Conservation (phyloP, 2,329 filamentous ascomycete species). For the Penicillium sp. region DNA sequence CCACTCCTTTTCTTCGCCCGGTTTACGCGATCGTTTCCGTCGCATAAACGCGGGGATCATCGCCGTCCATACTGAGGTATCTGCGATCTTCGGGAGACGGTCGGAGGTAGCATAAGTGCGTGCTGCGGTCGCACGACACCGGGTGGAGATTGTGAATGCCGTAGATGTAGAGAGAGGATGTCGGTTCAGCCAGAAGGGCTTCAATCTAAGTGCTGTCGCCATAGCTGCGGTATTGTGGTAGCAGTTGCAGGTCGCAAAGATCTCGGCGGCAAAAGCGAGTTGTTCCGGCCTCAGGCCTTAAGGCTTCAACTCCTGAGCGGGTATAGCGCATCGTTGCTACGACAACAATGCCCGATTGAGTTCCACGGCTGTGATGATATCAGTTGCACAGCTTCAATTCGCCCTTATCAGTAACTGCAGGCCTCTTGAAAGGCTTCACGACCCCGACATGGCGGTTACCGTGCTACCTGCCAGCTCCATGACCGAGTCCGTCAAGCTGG, state of each 20-base stretch:
- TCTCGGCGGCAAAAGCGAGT: conserved; percentile 5
- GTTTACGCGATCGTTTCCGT: conserved; percentile 31
- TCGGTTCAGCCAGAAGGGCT: conserved; percentile 10
- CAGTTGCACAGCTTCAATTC: conserved; percentile 19
- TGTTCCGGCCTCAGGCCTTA: conserved; percentile 11
- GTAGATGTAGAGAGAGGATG: conserved; percentile 3
- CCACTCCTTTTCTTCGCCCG: conserved; percentile 57
- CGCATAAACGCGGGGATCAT: conserved; percentile 58
- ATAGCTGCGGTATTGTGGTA: conserved; percentile 7
- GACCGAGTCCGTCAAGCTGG: conserved; percentile 49
- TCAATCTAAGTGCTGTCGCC: conserved; percentile 17
- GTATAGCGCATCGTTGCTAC: conserved; percentile 28
- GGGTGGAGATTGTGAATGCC: conserved; percentile 1
- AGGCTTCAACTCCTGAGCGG: conserved; percentile 10
- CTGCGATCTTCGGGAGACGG: conserved; percentile 43
- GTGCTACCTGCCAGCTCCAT: conserved; percentile 29
- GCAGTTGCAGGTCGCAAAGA: background rate
- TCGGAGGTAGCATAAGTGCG: conserved; percentile 21
- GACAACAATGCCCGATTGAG: conserved; percentile 27
- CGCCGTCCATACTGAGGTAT: conserved; percentile 62
- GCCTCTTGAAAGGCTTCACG: conserved; percentile 13
- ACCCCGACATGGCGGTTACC: conserved; percentile 30
- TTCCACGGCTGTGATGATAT: conserved; percentile 15
- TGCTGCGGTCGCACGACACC: conserved; percentile 4
- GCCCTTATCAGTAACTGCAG: conserved; percentile 15